These are phyloP conservation scores for Pseudovirgaria hyperparasitica DNA, from an alignment of 2,329 filamentous ascomycete genomes.

Conservation along the genomic window DNA sequence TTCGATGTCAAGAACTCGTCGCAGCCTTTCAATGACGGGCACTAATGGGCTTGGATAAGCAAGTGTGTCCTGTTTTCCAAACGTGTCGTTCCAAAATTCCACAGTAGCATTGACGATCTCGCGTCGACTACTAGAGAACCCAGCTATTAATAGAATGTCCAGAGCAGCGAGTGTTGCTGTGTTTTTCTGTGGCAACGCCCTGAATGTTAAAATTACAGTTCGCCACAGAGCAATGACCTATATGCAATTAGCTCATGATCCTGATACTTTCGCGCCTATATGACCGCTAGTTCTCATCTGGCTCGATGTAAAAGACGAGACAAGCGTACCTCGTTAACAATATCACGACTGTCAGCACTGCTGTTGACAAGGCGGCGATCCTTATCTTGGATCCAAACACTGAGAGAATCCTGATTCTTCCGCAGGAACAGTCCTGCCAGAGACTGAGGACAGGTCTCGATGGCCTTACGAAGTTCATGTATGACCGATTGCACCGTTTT, in stretches of 20 bases:
- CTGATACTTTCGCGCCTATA: too few species aligned
- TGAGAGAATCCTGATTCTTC: conserved; percentile 49
- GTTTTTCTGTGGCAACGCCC: conserved; percentile 47
- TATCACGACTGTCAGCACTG: too few species aligned
- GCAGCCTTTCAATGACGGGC: conserved; percentile 47
- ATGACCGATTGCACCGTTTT: conserved; percentile 36
- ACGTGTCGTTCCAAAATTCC: conserved; percentile 57
- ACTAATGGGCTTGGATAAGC: conserved; percentile 55
- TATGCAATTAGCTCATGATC: conserved; percentile 6
- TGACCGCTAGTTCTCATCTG: too few species aligned
- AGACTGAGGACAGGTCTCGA: conserved; percentile 26
- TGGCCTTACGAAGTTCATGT: conserved; percentile 33
- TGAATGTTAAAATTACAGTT: conserved; percentile 38
- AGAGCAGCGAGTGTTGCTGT: conserved; percentile 40
- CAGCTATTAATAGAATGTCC: conserved; percentile 37
- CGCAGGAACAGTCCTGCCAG: conserved; percentile 44
- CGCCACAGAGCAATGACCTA: conserved; percentile 28
- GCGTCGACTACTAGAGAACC: conserved; percentile 39
- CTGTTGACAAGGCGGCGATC: too few species aligned
- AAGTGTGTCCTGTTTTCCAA: conserved; percentile 46
- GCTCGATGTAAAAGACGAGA: too few species aligned
- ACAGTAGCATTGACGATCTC: conserved; percentile 40
- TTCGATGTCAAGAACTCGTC: conserved; percentile 39
- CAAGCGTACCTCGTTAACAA: too few species aligned
- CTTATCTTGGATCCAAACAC: conserved; percentile 50